Conservation (phyloP, 2,329 filamentous ascomycete genomes). For the Remersonia thermophila region DNA sequence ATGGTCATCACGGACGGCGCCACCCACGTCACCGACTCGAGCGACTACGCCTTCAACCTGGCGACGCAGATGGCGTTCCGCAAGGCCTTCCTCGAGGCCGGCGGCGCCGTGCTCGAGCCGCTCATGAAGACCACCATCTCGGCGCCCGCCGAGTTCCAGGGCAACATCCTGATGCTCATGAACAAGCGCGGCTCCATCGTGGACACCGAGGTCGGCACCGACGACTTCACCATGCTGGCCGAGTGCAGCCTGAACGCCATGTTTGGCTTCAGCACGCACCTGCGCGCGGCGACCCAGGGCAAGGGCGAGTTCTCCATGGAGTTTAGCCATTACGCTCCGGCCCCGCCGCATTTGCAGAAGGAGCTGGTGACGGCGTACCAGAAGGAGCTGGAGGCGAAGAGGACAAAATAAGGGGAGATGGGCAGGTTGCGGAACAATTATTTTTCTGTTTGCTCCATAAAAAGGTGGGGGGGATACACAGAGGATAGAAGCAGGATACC, state of each 20-base stretch:
- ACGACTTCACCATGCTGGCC: conserved; percentile 85
- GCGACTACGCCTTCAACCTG: conserved; percentile 88
- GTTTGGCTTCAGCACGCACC: conserved; percentile 90
- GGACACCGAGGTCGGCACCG: conserved; percentile 84
- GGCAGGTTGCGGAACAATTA: too few species aligned
- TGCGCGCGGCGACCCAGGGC: conserved; percentile 88
- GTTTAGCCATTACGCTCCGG: conserved; percentile 88
- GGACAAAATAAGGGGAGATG: conserved; percentile 36
- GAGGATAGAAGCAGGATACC: too few species aligned
- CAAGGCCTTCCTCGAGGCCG: conserved; percentile 74
- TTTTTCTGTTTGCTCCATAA: too few species aligned
- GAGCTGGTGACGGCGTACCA: conserved; percentile 47
- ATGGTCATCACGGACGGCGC: conserved; percentile 96
- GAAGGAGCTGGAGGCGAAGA: conserved; percentile 45
- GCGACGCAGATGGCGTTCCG: conserved; percentile 95
- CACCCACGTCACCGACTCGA: conserved; percentile 95
- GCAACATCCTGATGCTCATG: conserved; percentile 83
- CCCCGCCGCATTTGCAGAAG: conserved; percentile 80
- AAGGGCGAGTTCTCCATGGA: conserved; percentile 99
- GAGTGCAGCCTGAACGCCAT: conserved; percentile 93
- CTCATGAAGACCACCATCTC: conserved; percentile 98
- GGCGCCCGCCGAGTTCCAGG: conserved; percentile 93
- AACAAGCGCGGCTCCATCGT: conserved; percentile 96
- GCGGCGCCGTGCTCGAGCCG: conserved; percentile 80
- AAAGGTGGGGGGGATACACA: too few species aligned